Evolutionary conservation across 441 rosid genomes (phyloP).

Genomic region (Adansonia grandidieri): DNA sequence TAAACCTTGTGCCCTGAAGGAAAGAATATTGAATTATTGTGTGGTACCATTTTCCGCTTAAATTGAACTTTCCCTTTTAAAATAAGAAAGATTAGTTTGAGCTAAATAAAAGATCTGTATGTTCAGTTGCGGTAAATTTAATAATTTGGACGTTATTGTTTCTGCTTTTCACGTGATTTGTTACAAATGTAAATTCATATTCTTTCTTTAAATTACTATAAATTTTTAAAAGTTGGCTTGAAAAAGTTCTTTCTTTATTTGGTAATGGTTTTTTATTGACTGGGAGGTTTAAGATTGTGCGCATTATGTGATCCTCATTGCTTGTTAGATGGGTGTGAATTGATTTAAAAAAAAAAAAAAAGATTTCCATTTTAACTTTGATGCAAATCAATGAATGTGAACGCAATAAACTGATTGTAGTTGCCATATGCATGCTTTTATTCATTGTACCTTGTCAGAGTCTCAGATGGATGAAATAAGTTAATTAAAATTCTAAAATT

Average conservation of each 20-base stretch:
- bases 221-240: neutral
- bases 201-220: neutral
- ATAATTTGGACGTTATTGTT: neutral
- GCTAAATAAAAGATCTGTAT: neutral
- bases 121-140: neutral
- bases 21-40: neutral
- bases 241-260: constrained; percentile 1
- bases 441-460: neutral
- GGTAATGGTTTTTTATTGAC: neutral
- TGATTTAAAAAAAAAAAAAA: neutral
- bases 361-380: neutral
- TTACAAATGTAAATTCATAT: neutral
- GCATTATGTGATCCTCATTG: neutral
- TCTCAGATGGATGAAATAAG: constrained; percentile 8
- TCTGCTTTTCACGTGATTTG: neutral
- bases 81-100: neutral
- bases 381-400: neutral
- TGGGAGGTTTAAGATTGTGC: neutral
- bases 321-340: neutral
- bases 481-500: neutral
- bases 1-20: neutral
- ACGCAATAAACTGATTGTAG: neutral
- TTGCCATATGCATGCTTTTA: neutral
- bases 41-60: neutral
- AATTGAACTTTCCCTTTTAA: neutral